These are phyloP conservation scores for Blumeria hordei DNA, from an alignment of 2,329 filamentous ascomycete genomes.

Conservation along the genomic window DNA sequence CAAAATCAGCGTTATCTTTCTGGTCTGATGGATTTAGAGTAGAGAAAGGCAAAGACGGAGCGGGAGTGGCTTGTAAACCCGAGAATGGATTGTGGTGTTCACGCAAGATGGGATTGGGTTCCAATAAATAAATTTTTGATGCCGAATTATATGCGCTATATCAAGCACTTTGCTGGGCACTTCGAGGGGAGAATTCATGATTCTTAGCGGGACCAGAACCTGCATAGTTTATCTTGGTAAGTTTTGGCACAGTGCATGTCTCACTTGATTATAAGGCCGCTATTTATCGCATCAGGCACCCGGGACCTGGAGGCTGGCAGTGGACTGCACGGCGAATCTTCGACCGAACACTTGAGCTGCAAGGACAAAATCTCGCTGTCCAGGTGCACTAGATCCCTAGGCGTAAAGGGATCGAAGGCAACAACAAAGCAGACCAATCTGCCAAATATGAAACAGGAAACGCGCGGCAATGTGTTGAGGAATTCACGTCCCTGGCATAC, in stretches of 20 bases:
- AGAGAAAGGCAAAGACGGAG: neutral
- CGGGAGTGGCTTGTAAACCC: neutral
- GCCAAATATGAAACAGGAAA: neutral
- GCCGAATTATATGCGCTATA: neutral
- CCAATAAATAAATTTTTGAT: conserved; percentile 1
- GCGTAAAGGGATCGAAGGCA: neutral
- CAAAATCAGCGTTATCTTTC: neutral
- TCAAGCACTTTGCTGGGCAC: neutral
- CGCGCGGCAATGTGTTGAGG: neutral
- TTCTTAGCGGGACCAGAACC: neutral
- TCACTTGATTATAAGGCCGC: neutral
- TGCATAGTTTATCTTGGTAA: neutral
- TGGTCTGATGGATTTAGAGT: neutral
- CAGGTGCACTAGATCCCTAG: neutral
- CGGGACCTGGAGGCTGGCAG: neutral
- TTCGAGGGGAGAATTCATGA: neutral
- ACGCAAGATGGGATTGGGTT: neutral
- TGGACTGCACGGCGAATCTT: neutral
- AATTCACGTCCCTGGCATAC: neutral
- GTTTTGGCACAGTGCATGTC: neutral
- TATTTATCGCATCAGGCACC: neutral
- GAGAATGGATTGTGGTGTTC: neutral
- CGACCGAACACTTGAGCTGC: neutral
- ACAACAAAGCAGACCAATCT: neutral
- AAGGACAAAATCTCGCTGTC: neutral